Base-by-base conservation (phyloP, 805 yeast species). In the Zygoascus bituminiphila region DNA sequence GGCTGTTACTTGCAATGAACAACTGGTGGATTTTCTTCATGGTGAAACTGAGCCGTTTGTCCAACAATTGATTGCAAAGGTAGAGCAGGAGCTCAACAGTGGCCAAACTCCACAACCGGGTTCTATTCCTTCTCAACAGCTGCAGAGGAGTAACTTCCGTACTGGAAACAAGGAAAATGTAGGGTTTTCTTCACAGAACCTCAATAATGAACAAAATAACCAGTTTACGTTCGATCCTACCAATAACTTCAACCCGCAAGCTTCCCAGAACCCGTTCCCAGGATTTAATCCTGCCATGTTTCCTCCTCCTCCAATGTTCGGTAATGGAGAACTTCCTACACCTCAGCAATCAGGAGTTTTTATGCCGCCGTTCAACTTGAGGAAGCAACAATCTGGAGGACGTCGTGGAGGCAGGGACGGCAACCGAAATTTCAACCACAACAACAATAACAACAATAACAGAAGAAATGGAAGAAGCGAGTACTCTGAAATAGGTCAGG, bases 1-100 rank as follows among this genome's bases (percentile, higher is more conserved):
- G 42, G 48, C 57, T 15, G 57, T 57, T 35, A 51, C 65, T 46
- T 60, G 73, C 45, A 44, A 58, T 19, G 51, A 57, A 1, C 70
- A 73, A 46, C 62, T 74, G 44, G 59, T 54, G 14, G 78, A 73
- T 52, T 72, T 74, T 41, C 53, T 72, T 45, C 64, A 60, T 20
- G 64, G 59, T 1, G 44, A 60, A 24, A 61, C 70, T 5, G 55
- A 50, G 21, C 51, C 45, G 31, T 69, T 68, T 54, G 72, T 67
- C 24, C 55, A 56, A 23, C 55, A 63, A 20, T 51, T 74, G 47
- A 61, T 69, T 39, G 56, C 57, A 4, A 62, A 61, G 24, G 45
- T 69, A 15, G 61, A 59, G 22, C 35, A 54, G 23, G 49, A 48
- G 45, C 51, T 51, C 26, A 47, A 29, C 36, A 42, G 17, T 40